Percentiles rank a stretch among this genome's conserved stretches.
Conservation (phyloP, 345 rosid genomes). For the Eucalyptus marginata region DNA sequence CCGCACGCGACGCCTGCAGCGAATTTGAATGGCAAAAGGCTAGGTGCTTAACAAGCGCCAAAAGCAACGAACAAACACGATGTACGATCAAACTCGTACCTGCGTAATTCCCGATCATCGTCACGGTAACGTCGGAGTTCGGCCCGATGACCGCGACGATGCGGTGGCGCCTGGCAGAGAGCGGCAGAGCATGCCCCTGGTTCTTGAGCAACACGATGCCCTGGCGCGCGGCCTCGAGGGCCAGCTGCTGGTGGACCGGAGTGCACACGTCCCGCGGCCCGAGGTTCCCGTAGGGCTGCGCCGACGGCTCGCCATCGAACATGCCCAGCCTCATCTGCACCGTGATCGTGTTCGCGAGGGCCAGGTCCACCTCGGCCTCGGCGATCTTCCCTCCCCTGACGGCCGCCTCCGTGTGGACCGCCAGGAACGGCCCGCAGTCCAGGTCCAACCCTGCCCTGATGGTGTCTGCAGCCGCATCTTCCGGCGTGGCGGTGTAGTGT, state of each 20-base stretch:
- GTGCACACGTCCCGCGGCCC: constrained; percentile 83
- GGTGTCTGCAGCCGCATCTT: constrained; percentile 74
- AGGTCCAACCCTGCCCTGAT: constrained; percentile 68
- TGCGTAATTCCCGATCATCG: constrained; percentile 99
- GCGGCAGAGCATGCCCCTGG: constrained; percentile 31
- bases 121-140: constrained; percentile 70
- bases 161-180: constrained; percentile 40
- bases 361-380: constrained; percentile 45
- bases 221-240: constrained; percentile 82
- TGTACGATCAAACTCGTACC: constrained; percentile 11
- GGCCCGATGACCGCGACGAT: constrained; percentile 88
- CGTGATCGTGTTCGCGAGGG: constrained; percentile 68
- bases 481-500: constrained; percentile 67
- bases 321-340: constrained; percentile 94
- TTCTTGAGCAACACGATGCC: constrained; percentile 80
- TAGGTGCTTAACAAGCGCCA: background rate
- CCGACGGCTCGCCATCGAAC: constrained; percentile 81
- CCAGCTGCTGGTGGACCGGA: constrained; percentile 48
- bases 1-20: constrained; percentile 60
- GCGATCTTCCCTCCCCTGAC: constrained; percentile 28
- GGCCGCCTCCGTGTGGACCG: constrained; percentile 56
- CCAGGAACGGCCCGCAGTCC: constrained; percentile 89
- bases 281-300: constrained; percentile 53
- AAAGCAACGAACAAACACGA: background rate
- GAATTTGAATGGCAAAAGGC: background rate